Percentiles rank a stretch among this genome's conserved stretches.
phyloP scores from a whole-genome alignment of 2,329 filamentous ascomycete genomes.

The Colletotrichum siamense region DNA sequence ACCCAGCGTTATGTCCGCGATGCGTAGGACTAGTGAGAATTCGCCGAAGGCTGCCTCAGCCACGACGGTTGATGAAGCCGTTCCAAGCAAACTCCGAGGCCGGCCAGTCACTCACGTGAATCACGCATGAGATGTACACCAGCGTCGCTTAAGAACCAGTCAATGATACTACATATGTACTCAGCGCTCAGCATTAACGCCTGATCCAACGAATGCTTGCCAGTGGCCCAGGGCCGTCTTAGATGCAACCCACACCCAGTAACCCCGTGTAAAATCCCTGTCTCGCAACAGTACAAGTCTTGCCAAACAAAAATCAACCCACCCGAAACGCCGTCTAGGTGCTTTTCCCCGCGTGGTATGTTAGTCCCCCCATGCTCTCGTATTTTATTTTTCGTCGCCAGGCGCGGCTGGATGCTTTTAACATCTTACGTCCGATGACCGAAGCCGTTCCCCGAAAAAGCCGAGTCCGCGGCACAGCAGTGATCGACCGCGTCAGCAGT shows the following conservation, averaged over 20 bases:
- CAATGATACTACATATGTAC: neutral
- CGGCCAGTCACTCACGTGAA: neutral
- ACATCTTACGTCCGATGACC: conserved; percentile 11
- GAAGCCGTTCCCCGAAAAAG: neutral
- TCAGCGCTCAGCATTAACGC: neutral
- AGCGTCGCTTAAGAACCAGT: neutral
- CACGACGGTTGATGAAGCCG: neutral
- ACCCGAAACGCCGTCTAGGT: conserved; percentile 16
- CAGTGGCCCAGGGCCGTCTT: neutral
- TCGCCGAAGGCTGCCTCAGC: neutral
- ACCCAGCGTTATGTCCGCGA: neutral
- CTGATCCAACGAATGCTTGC: neutral
- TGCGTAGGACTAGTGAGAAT: neutral
- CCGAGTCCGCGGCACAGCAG: conserved; percentile 10
- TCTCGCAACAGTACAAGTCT: conserved; percentile 7
- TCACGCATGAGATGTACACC: neutral
- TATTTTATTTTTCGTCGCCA: neutral
- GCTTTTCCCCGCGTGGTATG: neutral
- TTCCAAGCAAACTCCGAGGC: neutral
- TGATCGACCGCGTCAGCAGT: conserved; percentile 5
- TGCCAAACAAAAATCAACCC: neutral
- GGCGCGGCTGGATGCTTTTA: neutral
- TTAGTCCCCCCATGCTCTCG: neutral
- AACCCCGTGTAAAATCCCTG: neutral
- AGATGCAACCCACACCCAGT: neutral